Base-by-base conservation (phyloP, 208 protist species). In the Trypanosoma platydactyli region DNA sequence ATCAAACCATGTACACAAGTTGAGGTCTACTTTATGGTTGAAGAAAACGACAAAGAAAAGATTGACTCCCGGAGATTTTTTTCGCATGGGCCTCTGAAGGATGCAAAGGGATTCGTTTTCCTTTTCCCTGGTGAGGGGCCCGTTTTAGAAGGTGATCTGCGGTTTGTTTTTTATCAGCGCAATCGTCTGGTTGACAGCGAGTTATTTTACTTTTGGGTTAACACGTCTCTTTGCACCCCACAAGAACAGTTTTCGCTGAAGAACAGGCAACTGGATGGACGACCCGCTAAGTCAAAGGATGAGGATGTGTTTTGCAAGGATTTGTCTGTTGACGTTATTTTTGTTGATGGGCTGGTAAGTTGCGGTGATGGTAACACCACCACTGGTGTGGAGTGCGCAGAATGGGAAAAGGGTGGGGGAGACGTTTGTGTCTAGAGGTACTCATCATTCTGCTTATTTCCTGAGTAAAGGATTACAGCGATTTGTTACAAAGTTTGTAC, bases 1-100 rank as follows among this genome's bases (percentile, higher is more conserved):
- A 65, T 74, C n/a, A 74, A 74, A 44, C n/a, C 44, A 45, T 68
- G 13, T 42, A 48, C 49, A n/a, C 35, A 46, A 20, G 45, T 63
- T 18, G 80, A 86, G 24, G 24, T 86, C 0, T 86, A 86, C 70
- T 86, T 86, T 40, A 58, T 64, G 50, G 50, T 82, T 2, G 48
- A 58, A 30, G 57, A 73, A 38, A 69, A 77, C 44, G 64, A 68
- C 41, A 49, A 54, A 1, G 38, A 70, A 46, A 69, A 73, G 27
- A 60, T 85, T 42, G 76, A 85, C 58, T 85, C 80, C 15, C 80
- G 80, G 40, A 13, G 61, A 20, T 18, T 67, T 20, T 81, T 86
- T 44, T 76, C 68, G 0, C 40, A 46, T n/a, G 66, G 76, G 0
- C 73, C 67, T 15, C 44, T 49, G n/a, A 42, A 68, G 25, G 68